Conservation (phyloP, 805 yeast species). For the Kockiozyma suomiensis region DNA sequence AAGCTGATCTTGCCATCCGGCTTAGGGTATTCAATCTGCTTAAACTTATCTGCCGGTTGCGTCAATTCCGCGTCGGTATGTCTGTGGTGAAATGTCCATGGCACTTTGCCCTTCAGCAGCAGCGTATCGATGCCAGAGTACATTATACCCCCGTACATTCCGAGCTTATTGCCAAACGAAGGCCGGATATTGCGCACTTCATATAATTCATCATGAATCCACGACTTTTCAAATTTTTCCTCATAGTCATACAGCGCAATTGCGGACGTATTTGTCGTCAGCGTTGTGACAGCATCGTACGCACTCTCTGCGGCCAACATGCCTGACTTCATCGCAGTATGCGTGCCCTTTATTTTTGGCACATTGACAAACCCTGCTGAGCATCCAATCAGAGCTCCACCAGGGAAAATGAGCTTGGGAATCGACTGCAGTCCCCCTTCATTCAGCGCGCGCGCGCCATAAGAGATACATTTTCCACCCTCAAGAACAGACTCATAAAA, state of each 20-base stretch:
- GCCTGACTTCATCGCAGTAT: slow-evolving; percentile 95
- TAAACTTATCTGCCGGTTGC: slow-evolving; percentile 61
- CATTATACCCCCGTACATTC: slow-evolving; percentile 76
- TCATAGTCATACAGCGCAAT: slow-evolving; percentile 61
- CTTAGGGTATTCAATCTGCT: slow-evolving; percentile 86
- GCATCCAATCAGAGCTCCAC: slow-evolving; percentile 94
- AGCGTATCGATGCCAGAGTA: slow-evolving; percentile 84
- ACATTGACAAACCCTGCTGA: slow-evolving; percentile 97
- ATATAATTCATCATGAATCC: slow-evolving; percentile 83
- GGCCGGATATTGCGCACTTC: slow-evolving; percentile 92
- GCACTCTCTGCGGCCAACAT: slow-evolving; percentile 91
- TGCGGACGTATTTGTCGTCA: slow-evolving; percentile 34
- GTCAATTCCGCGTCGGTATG: slow-evolving; percentile 75
- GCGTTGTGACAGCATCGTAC: slow-evolving; percentile 52
- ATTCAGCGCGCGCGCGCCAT: slow-evolving; percentile 94
- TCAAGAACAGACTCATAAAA: slow-evolving; percentile 70
- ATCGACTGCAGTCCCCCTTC: slow-evolving; percentile 97
- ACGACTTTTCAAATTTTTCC: slow-evolving; percentile 66
- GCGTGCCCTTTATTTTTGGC: slow-evolving; percentile 96
- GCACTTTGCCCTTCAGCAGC: slow-evolving; percentile 74
- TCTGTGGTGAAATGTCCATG: slow-evolving; percentile 80
- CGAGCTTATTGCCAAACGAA: slow-evolving; percentile 76
- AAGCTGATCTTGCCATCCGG: slow-evolving; percentile 94
- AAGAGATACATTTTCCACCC: slow-evolving; percentile 91
- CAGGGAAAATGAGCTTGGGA: slow-evolving; percentile 90